A percentile compares a stretch with the other conserved stretches of the same genome.
phyloP scores from a whole-genome alignment of 805 yeast species.

The Ogataea paradorogensis region DNA sequence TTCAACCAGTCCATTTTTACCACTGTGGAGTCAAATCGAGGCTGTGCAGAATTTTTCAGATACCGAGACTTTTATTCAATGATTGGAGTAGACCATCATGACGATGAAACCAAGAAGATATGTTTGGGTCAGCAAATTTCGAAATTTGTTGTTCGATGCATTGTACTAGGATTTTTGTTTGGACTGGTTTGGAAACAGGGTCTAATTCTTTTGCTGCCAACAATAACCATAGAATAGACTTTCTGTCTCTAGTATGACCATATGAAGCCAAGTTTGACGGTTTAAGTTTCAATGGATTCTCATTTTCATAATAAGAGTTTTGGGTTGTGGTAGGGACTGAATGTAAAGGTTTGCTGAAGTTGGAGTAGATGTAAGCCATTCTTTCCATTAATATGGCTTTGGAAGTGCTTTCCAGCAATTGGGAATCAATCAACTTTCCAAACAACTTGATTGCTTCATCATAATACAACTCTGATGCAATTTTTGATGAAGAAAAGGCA shows the following conservation, averaged over 20 bases:
- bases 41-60: slow-evolving; percentile 5
- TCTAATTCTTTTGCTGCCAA: slow-evolving; percentile 75
- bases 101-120: slow-evolving; percentile 27
- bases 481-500: slow-evolving; percentile 16
- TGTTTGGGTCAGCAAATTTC: background rate
- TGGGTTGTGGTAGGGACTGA: slow-evolving; percentile 3
- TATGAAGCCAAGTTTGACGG: slow-evolving; percentile 41
- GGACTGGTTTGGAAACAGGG: slow-evolving; percentile 26
- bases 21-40: background rate
- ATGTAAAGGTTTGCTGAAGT: slow-evolving; percentile 24
- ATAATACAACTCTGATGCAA: slow-evolving; percentile 39
- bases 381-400: slow-evolving; percentile 38
- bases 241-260: slow-evolving; percentile 64
- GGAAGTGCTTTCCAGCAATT: slow-evolving; percentile 41
- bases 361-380: slow-evolving; percentile 33
- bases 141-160: slow-evolving; percentile 22
- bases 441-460: slow-evolving; percentile 44
- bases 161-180: slow-evolving; percentile 25
- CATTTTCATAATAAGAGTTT: slow-evolving; percentile 33
- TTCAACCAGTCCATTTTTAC: background rate
- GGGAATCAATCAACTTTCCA: slow-evolving; percentile 44
- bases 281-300: slow-evolving; percentile 29
- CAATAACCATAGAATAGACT: slow-evolving; percentile 73
- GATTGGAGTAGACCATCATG: slow-evolving; percentile 24
- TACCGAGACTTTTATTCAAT: slow-evolving; percentile 17